phyloP scores from a whole-genome alignment of 1,139 yeast genomes.

The Lodderomyces parapsilosis region DNA sequence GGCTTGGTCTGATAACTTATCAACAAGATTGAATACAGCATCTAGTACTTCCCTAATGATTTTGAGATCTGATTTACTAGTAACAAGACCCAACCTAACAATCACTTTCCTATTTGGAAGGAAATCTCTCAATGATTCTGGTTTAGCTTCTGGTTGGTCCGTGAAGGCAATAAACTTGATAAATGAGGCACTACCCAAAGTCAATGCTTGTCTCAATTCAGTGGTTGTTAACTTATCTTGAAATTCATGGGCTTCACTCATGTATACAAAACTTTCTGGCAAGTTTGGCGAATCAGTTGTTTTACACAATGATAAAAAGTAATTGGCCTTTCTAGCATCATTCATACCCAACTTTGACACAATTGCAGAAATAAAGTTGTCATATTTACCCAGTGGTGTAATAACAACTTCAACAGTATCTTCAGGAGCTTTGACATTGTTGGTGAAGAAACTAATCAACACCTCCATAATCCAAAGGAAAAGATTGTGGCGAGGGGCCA shows the following conservation, averaged over 20 bases:
- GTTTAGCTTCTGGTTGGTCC: conserved; percentile 74
- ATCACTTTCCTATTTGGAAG: conserved; percentile 56
- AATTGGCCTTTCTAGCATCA: conserved; percentile 69
- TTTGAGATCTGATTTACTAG: conserved; percentile 43
- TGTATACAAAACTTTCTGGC: conserved; percentile 76
- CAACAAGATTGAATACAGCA: conserved; percentile 55
- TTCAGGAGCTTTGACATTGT: conserved; percentile 47
- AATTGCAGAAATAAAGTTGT: conserved; percentile 75
- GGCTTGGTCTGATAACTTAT: conserved; percentile 46
- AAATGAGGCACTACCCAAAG: conserved; percentile 52
- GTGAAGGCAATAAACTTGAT: conserved; percentile 75
- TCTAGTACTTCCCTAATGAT: conserved; percentile 49
- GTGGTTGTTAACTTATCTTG: conserved; percentile 59
- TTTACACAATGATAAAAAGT: conserved; percentile 80
- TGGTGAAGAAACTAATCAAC: conserved; percentile 54
- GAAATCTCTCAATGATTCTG: conserved; percentile 52
- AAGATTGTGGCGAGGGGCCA: conserved; percentile 80
- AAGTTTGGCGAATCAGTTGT: conserved; percentile 69
- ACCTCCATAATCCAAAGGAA: conserved; percentile 61
- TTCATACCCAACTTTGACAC: conserved; percentile 87
- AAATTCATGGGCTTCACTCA: conserved; percentile 86
- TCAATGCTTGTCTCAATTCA: conserved; percentile 49
- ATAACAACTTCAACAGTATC: conserved; percentile 66
- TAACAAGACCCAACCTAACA: conserved; percentile 50
- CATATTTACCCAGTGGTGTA: conserved; percentile 57